Base-by-base conservation (phyloP, 2,329 filamentous ascomycete genomes). In the Raffaelea albimanens region DNA sequence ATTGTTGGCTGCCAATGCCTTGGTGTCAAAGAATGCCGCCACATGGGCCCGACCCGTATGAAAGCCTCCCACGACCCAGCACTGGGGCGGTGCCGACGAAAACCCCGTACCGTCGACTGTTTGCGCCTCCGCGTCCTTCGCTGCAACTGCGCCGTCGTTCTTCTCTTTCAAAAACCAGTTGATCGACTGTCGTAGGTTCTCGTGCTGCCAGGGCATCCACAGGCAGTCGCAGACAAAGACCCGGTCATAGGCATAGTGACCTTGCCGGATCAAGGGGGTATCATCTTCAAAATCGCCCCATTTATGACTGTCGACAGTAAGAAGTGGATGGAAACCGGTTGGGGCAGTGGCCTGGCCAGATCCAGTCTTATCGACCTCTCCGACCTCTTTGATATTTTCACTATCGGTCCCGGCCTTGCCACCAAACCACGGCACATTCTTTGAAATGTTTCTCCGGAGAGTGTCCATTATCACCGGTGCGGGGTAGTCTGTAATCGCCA, bases 191-290 rank as follows among this genome's bases (percentile, higher is more conserved):
- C 73, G 72, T 22, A 88, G 70, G 60, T 81, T 83, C n/a, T 63
- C 70, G 62, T 88, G 85, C 67, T 87, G 76, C 67, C 73, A 75
- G 2, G 78, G 76, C 80, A 87, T 86, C 83, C 84, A 88, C 48
- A 85, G 71, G 57, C 83, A 87, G 63, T 88, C 83, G 52, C 82
- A 80, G 0, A 79, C 80, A n/a, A 87, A 63, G 38, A 88, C 68
- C 49, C 80, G 73, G 41, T 78, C 78, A 58, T 81, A 86, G 2
- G 58, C 59, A 50, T 63, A 63, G 36, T 55, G 55, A 50, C 57
- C 51, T 22, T 56, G 36, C 21, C 25, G 10, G 7, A 57, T 57
- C 16, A 58, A 19, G 46, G 40, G 55, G 40, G 46, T 53, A 22
- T 53, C 49, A 19, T 29, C 7, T 13, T 29, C 25, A 29, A 77